Base-by-base conservation (phyloP, 371 early-diverging fungal species). In the Capillidium heterosporum region DNA sequence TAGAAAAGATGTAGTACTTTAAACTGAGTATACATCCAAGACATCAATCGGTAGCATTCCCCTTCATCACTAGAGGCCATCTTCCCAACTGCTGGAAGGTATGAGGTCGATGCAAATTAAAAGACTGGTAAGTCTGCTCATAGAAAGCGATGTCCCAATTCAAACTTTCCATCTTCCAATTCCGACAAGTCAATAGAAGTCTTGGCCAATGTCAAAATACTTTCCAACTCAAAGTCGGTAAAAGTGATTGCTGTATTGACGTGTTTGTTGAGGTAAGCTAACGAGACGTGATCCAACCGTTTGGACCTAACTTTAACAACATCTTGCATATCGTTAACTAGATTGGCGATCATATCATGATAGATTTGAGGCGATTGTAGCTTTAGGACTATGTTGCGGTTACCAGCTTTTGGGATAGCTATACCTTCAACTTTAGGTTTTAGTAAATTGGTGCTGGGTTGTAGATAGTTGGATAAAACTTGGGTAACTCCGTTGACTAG, bases 101-200 rank as follows among this genome's bases (percentile, higher is more conserved):
- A 39, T 51, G 52, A 26, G 52, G 39, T 17, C 28, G 10, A 39
- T 39, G 13, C 19, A 51, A 23, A 8, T 51, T 8, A 10, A 21
- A 11, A 8, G 32, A 32, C 10, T 51, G 32, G 39, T 51, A 39
- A 10, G 40, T 31, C 24, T 51, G 52, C 21, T 51, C 52, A 39
- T 51, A 32, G 23, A 51, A 51, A 15, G 35, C 52, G 35, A 51
- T 32, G 32, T 51, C 52, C 52, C 52, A 51, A n/a, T 35, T 2
- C 39, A 3, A 51, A 26, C 2, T 2, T 15, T 7, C 15, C 19
- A 32, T 51, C 26, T 23, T 51, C 21, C 11, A 39, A 3, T 35
- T 35, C 35, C 32, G 17, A 27, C 19, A 51, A 35, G 23, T 51
- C 24, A 32, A 48, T n/a, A 4, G 48, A 19, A 13, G 21, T 28